phyloP scores from a whole-genome alignment of 306 rosid genomes.

The Alnus rubra region DNA sequence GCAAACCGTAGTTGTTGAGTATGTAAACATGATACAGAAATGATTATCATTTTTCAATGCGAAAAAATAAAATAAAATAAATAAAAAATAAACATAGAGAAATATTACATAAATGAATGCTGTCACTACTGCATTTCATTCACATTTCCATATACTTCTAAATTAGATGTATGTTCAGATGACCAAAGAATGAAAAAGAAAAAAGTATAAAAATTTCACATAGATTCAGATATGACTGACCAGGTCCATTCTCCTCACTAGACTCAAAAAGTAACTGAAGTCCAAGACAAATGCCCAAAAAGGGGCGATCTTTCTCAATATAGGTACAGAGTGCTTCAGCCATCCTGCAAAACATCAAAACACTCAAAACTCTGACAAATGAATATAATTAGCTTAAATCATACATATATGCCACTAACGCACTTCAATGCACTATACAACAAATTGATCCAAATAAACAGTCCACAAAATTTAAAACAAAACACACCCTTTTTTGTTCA shows the following conservation, averaged over 20 bases:
- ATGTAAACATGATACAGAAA: not conserved
- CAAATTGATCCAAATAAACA: slow-evolving; percentile 6
- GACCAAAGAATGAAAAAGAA: not conserved
- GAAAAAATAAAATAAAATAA: too few relatives aligned
- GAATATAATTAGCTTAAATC: slow-evolving; percentile 12
- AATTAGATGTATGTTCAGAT: not conserved
- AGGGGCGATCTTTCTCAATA: slow-evolving; percentile 81
- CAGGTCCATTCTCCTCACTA: slow-evolving; percentile 89
- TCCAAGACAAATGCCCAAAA: slow-evolving; percentile 96
- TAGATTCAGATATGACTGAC: slow-evolving; percentile 43
- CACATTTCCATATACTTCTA: not conserved
- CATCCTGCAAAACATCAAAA: slow-evolving; percentile 58
- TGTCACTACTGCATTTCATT: not conserved
- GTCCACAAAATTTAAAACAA: not conserved
- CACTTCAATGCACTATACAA: slow-evolving; percentile 18
- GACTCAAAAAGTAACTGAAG: slow-evolving; percentile 94
- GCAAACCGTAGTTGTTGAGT: not conserved
- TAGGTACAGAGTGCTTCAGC: slow-evolving; percentile 83
- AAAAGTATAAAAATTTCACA: not conserved
- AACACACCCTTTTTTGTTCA: slow-evolving; percentile 67
- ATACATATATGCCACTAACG: slow-evolving; percentile 6
- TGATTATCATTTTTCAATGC: not conserved
- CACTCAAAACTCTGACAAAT: slow-evolving; percentile 13
- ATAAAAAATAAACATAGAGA: not conserved
- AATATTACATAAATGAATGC: not conserved